These are phyloP conservation scores for Rhodocollybia butyracea DNA, from an alignment of 768 basidiomycete species.

Conservation along the genomic window DNA sequence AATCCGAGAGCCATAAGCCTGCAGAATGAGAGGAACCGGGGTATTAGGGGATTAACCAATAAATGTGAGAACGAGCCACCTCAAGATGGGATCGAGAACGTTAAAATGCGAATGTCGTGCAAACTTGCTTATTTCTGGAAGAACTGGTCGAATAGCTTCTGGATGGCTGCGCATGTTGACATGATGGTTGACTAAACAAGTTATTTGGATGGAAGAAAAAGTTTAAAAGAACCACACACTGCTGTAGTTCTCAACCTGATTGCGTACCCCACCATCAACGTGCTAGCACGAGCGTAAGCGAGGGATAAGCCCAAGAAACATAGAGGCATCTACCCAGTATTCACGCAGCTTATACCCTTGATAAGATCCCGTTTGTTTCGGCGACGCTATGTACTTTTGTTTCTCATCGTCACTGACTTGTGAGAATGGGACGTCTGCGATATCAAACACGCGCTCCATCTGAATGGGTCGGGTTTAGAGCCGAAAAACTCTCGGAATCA, in stretches of 20 bases:
- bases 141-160: slow-evolving; percentile 28
- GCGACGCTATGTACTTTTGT: slow-evolving; percentile 30
- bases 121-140: slow-evolving; percentile 22
- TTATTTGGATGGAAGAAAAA: neutral
- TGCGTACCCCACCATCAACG: slow-evolving; percentile 36
- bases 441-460: slow-evolving; percentile 44
- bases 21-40: neutral
- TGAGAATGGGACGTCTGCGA: slow-evolving; percentile 42
- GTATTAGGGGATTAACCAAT: neutral
- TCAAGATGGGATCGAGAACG: slow-evolving; percentile 25
- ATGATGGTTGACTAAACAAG: slow-evolving; percentile 27
- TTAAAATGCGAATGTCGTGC: slow-evolving; percentile 22
- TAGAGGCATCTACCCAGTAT: slow-evolving; percentile 40
- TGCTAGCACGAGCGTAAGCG: slow-evolving; percentile 21
- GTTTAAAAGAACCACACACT: slow-evolving; percentile 19
- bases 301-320: neutral
- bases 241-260: slow-evolving; percentile 42
- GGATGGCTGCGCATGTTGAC: slow-evolving; percentile 32
- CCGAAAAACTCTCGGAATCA: neutral
- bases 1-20: slow-evolving; percentile 38
- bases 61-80: slow-evolving; percentile 15
- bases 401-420: slow-evolving; percentile 40
- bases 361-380: slow-evolving; percentile 42
- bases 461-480: slow-evolving; percentile 15
- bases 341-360: slow-evolving; percentile 51